phyloP scores from a whole-genome alignment of 257 asterid species.

The Ligustrum vulgare region DNA sequence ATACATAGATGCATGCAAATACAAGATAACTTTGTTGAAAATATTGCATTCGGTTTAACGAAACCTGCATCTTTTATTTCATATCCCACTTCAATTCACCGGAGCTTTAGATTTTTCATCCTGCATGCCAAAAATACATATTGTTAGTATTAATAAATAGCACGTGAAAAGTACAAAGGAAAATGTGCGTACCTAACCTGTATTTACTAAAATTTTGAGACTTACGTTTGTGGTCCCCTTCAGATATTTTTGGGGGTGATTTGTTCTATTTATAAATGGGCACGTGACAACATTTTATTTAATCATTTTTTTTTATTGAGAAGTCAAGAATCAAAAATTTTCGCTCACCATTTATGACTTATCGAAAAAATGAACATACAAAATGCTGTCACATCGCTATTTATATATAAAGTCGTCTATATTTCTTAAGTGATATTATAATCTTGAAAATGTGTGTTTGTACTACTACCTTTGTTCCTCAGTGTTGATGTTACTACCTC shows the following conservation, averaged over 20 bases:
- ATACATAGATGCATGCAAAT: too few relatives aligned
- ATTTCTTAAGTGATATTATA: too few relatives aligned
- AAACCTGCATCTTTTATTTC: not conserved
- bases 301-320: too few relatives aligned
- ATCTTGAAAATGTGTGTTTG: too few relatives aligned
- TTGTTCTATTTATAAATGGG: too few relatives aligned
- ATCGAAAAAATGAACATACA: too few relatives aligned
- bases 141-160: not conserved
- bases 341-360: too few relatives aligned
- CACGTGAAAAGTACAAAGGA: not conserved
- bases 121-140: slow-evolving; percentile 22
- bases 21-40: not conserved
- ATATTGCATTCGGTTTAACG: not conserved
- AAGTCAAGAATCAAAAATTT: too few relatives aligned
- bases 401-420: too few relatives aligned
- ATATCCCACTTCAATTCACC: not conserved
- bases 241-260: not conserved
- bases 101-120: slow-evolving; percentile 21
- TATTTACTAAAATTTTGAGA: not conserved
- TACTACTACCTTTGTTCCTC: slow-evolving; percentile 19
- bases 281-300: too few relatives aligned
- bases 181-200: not conserved
- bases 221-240: not conserved
- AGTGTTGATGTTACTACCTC: slow-evolving; percentile 16
- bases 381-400: too few relatives aligned